These are phyloP conservation scores for Choanephora cucurbitarum DNA, from an alignment of 371 early-diverging fungal genomes.

Conservation along the genomic window DNA sequence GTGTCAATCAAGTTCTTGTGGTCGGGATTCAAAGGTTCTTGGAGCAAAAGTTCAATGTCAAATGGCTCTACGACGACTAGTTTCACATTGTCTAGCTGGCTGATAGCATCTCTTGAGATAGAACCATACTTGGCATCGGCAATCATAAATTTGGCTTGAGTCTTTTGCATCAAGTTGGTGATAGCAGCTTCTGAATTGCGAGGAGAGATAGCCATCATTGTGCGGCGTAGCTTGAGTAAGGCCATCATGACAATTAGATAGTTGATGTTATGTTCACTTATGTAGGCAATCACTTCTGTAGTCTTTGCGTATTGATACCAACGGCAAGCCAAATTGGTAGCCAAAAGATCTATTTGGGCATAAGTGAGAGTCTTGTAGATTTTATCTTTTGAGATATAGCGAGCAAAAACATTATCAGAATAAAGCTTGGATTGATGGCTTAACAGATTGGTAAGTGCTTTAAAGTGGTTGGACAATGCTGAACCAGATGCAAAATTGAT, in stretches of 20 bases:
- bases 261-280: slow-evolving; percentile 27
- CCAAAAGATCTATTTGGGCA: slow-evolving; percentile 22
- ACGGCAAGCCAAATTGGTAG: slow-evolving; percentile 35
- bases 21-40: slow-evolving; percentile 18
- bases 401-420: not conserved
- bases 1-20: slow-evolving; percentile 5
- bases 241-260: slow-evolving; percentile 29
- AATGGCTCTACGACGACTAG: slow-evolving; percentile 1
- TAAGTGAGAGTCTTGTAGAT: slow-evolving; percentile 27
- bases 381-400: not conserved
- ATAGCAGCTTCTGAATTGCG: slow-evolving; percentile 38
- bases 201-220: slow-evolving; percentile 28
- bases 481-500: not conserved
- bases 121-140: slow-evolving; percentile 21
- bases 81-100: not conserved
- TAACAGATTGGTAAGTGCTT: not conserved
- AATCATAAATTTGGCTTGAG: slow-evolving; percentile 16
- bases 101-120: slow-evolving; percentile 8
- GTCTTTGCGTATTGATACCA: slow-evolving; percentile 10
- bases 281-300: slow-evolving; percentile 10
- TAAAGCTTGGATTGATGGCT: not conserved
- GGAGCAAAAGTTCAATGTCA: slow-evolving; percentile 14
- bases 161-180: slow-evolving; percentile 27
- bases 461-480: not conserved
- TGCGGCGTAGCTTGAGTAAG: slow-evolving; percentile 24